Evolutionary conservation across 106 monocot species (phyloP).

Genomic region (Acanthochlamys bracteata): DNA sequence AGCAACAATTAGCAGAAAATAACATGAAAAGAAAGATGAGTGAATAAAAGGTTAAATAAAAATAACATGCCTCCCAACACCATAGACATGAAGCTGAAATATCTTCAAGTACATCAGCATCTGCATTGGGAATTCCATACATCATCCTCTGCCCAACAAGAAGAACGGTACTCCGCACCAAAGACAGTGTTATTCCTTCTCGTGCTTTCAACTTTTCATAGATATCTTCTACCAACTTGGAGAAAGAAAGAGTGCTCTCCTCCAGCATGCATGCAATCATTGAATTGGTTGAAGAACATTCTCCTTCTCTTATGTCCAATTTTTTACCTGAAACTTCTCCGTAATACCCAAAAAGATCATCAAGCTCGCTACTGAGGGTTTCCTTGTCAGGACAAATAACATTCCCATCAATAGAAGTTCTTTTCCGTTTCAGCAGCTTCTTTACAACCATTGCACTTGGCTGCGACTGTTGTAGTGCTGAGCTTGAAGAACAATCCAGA

Average conservation of each 20-base stretch:
- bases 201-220: slow-evolving; percentile 46
- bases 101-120: slow-evolving; percentile 81
- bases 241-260: slow-evolving; percentile 64
- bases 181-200: slow-evolving; percentile 50
- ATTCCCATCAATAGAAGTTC: slow-evolving; percentile 23
- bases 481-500: no score
- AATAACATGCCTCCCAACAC: slow-evolving; percentile 86
- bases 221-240: slow-evolving; percentile 63
- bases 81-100: slow-evolving; percentile 63
- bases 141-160: slow-evolving; percentile 65
- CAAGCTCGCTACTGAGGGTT: slow-evolving; percentile 35
- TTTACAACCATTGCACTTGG: slow-evolving; percentile 6
- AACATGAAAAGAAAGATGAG: no score
- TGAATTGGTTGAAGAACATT: slow-evolving; percentile 25
- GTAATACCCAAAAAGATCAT: slow-evolving; percentile 54
- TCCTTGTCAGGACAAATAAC: slow-evolving; percentile 20
- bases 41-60: no score
- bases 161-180: slow-evolving; percentile 43
- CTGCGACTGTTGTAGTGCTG: no score
- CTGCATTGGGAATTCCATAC: slow-evolving; percentile 56
- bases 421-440: slow-evolving; percentile 41
- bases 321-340: slow-evolving; percentile 30
- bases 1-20: no score
- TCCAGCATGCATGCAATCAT: slow-evolving; percentile 64
- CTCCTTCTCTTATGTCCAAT: slow-evolving; percentile 24